Evolutionary conservation across 495 filamentous ascomycete genomes (phyloP), one percentile per base, ranked within the genome.

Genomic region (Aspergillus carlsbadensis): DNA sequence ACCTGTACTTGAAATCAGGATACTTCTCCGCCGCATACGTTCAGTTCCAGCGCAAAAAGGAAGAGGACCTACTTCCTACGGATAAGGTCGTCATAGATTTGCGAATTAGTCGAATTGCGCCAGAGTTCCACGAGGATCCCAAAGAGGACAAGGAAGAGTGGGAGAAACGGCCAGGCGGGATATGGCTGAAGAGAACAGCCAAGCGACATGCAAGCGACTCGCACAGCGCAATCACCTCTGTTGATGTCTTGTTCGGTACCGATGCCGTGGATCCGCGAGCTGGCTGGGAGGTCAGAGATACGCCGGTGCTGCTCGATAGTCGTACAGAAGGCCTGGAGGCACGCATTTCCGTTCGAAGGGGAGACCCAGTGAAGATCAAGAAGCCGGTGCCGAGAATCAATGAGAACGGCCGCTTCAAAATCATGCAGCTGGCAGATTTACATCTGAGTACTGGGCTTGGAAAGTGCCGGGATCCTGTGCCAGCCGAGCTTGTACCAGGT

Each of bases 371-470:
- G 2, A 79, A 82, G 54, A 61, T 70, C 13, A 77, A 83, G 58
- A 89, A 84, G 63, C 87, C 90, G 0, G 71, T 78, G n/a, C 89
- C 87, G 13, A 80, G 85, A 48, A 87, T 98, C 53, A 80, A 82
- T 46, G 89, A 93, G 24, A 88, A 95, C 68, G 92, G 92, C n/a
- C 88, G 86, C 58, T 97, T 98, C 73, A 98, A 97, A 74, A 95
- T 98, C 56, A 86, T 98, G 82, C 94, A 98, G 68, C 68, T 94
- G 47, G 86, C 92, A 42, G 94, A 98, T 77, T 64, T 96, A 52
- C 94, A 98, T 71, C 69, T 98, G 57, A 90, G 88, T 56, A 98
- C 94, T 2, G 94, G 95, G 26, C 77, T 90, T 6, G 94, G 95
- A 6, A 60, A 66, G 14, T 98, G 94, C 64, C 82, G 95, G 53